phyloP scores from a whole-genome alignment of 2,329 filamentous ascomycete genomes.

The Keithomyces neogunnii region DNA sequence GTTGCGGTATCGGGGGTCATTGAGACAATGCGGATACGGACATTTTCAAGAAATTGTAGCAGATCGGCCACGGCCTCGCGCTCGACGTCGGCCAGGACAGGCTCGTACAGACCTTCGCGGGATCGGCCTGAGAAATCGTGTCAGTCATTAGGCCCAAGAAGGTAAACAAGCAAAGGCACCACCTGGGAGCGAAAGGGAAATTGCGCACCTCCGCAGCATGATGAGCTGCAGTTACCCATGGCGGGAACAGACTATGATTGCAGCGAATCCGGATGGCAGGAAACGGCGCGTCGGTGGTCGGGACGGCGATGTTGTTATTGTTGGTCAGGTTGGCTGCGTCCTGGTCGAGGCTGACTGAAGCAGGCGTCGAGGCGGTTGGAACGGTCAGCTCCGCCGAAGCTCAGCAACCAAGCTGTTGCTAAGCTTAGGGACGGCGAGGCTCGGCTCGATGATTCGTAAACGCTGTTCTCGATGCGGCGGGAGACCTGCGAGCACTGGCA shows the following conservation, averaged over 20 bases:
- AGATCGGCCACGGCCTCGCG: conserved; percentile 94
- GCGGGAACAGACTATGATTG: conserved; percentile 13
- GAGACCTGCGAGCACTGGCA: neutral
- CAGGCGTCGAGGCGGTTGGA: neutral
- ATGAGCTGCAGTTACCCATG: conserved; percentile 55
- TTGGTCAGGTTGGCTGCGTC: neutral
- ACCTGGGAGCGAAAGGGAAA: neutral
- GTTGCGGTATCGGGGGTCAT: neutral
- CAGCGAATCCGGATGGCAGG: neutral
- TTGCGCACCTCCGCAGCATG: conserved; percentile 44
- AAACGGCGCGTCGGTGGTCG: neutral
- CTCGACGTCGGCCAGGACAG: conserved; percentile 88
- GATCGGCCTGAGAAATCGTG: conserved; percentile 50
- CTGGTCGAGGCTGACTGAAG: neutral
- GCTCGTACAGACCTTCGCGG: conserved; percentile 75
- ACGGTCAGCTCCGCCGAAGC: neutral
- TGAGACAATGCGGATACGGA: conserved; percentile 35
- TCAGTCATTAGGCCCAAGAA: conserved; percentile 16
- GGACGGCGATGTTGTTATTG: neutral
- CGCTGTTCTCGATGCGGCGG: neutral
- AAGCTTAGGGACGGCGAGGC: neutral
- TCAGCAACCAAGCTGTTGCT: neutral
- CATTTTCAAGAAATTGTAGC: conserved; percentile 92
- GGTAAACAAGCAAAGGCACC: conserved; percentile 4
- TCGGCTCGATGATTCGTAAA: neutral